Base-by-base conservation (phyloP, 2,329 filamentous ascomycete species). In the Thermothelomyces thermophilus region DNA sequence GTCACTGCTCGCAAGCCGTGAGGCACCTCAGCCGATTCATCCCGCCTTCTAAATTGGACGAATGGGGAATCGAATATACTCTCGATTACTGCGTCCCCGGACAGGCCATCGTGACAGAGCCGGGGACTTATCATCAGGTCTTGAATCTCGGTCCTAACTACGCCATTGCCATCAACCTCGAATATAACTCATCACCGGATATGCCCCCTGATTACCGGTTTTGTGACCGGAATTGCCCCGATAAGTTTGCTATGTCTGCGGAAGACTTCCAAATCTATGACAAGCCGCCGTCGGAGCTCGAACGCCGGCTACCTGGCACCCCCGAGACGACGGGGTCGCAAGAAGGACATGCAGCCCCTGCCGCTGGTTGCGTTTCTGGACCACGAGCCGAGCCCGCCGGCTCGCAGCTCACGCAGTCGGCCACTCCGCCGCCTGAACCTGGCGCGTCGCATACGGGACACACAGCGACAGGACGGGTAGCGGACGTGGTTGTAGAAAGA, bases 121-220 rank as follows among this genome's bases (percentile, higher is more conserved):
- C 59, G 2, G 59, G 56, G n/a, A 61, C 59, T 8, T 61, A 61
- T 28, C 59, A 61, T 42, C 59, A 61, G 40, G 59, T 61, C 17
- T 39, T 61, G 28, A 61, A 61, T 30, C 51, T 60, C 3, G 59
- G 59, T 1, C 57, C 58, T 11, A 61, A 61, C 39, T 61, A 61
- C 42, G 59, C 59, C 4, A 33, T 61, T 16, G 59, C 59, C 37
- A 56, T 61, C 47, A 61, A 61, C 30, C 33, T 61, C 9, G 59
- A 61, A 34, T 61, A 61, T 43, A 43, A 46, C 7, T 61, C 59
- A 10, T 61, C 59, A 3, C 55, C 59, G 3, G 59, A 61, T 19
- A 50, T 54, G 40, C 59, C 59, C 14, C 44, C 41, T 0, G 35
- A 57, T 19, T 61, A 61, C 36, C 42, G 28, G 5, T 61, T 59